phyloP scores from a whole-genome alignment of 495 filamentous ascomycete genomes.

The Podospora anserina region DNA sequence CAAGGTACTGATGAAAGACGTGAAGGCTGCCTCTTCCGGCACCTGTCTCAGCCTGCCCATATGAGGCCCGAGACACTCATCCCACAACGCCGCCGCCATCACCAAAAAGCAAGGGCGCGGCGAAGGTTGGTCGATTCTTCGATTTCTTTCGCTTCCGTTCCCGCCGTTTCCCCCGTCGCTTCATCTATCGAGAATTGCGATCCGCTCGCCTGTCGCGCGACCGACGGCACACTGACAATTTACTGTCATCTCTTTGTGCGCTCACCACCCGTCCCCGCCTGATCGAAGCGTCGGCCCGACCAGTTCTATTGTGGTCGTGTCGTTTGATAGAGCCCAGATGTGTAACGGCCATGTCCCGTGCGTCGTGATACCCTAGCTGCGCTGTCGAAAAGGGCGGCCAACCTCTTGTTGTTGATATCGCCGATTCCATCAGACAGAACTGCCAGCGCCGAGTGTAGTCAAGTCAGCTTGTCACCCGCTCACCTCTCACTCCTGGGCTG shows the following conservation, averaged over 20 bases:
- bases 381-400: background rate
- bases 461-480: background rate
- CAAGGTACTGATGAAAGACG: background rate
- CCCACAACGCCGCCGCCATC: background rate
- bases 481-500: background rate
- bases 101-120: background rate
- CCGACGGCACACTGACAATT: background rate
- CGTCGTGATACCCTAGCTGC: background rate
- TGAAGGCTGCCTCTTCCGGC: background rate
- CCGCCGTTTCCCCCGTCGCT: background rate
- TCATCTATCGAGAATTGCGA: constrained; percentile 1
- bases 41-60: background rate
- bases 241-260: background rate
- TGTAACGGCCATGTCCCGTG: background rate
- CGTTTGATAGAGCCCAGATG: background rate
- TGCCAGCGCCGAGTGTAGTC: background rate
- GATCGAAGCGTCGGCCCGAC: background rate
- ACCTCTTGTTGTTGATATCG: background rate
- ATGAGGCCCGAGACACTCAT: background rate
- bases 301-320: background rate
- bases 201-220: background rate
- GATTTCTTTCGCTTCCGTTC: background rate
- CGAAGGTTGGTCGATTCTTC: background rate
- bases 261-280: background rate
- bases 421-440: background rate